Evolutionary conservation across 768 basidiomycete species (phyloP), one percentile per base, ranked within the genome.

Genomic region (Clavaria fumosa): DNA sequence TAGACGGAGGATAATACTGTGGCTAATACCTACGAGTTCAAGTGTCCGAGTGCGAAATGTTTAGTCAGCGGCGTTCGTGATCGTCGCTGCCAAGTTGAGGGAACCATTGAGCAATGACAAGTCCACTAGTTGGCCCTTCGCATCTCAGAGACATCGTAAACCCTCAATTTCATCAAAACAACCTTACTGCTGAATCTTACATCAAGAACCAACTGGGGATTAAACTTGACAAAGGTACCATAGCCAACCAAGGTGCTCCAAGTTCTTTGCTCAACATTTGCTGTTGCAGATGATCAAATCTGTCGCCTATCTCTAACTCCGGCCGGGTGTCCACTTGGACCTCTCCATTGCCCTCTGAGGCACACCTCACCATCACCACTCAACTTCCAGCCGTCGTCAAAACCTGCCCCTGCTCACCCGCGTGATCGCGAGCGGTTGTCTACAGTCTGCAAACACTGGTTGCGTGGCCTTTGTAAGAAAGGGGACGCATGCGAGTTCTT

Each of bases 371-470:
- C 95, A 2, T 89, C 90, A 15, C 58, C 72, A 2, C 71, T 73
- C 42, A 97, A 99, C 54, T 97, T 96, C 47, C 80, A 85, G 51
- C 83, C 86, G 1, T 78, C 85, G 6, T n/a, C n/a, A n/a, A 79
- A 81, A 40, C 76, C 81, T 38, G 59, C 78, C 2, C 86, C 90
- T 1, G 73, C 71, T 1, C 84, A 91, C 50, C 85, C 82, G 11
- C 72, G 81, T 31, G 81, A 88, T 50, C 62, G 83, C 45, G 84
- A 86, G 47, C 71, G 83, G 30, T 65, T 88, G 30, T 73, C 81
- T 15, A 95, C 93, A 2, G 91, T 99, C 12, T 99, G 95, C 63
- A 97, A 97, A 60, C 95, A 97, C 61, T 97, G 93, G 83, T 72
- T 99, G 30, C 75, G 95, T 40, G 95, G 95, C 10, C 67, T 99